Percentiles rank a stretch among this genome's conserved stretches.
These are phyloP conservation scores for Colletotrichum lentis DNA, from an alignment of 2,329 filamentous ascomycete genomes.

Conservation along the genomic window DNA sequence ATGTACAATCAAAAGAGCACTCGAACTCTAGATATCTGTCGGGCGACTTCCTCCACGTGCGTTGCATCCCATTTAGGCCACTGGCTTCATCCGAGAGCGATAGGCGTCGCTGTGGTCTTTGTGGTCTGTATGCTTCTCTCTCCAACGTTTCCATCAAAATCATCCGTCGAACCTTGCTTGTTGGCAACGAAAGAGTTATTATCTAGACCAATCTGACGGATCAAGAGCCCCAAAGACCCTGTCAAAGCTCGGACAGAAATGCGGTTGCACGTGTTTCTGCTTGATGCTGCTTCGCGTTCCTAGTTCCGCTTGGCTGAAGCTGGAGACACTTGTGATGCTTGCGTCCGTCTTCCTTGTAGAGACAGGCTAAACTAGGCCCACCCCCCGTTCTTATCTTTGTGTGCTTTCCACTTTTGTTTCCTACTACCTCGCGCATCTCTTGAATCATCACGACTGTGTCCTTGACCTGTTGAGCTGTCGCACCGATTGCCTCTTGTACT, in stretches of 20 bases:
- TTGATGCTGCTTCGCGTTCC: slow-evolving; percentile 20
- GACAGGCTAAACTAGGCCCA: not conserved
- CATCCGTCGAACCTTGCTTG: not conserved
- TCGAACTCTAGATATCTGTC: not conserved
- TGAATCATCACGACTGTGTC: not conserved
- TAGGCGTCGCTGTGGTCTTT: too few relatives aligned
- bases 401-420: not conserved
- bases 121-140: too few relatives aligned
- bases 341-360: not conserved
- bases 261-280: not conserved
- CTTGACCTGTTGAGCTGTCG: not conserved
- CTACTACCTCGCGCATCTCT: not conserved
- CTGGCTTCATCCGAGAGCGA: too few relatives aligned
- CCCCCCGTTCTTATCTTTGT: not conserved
- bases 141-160: not conserved
- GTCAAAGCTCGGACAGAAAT: not conserved
- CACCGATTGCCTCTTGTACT: not conserved
- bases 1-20: slow-evolving; percentile 31
- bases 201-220: not conserved
- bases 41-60: too few relatives aligned
- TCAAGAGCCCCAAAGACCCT: not conserved
- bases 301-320: not conserved
- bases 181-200: not conserved
- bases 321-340: slow-evolving; percentile 5
- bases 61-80: too few relatives aligned